These are phyloP conservation scores for Cucurbita maxima DNA, from an alignment of 306 rosid species.

Conservation along the genomic window DNA sequence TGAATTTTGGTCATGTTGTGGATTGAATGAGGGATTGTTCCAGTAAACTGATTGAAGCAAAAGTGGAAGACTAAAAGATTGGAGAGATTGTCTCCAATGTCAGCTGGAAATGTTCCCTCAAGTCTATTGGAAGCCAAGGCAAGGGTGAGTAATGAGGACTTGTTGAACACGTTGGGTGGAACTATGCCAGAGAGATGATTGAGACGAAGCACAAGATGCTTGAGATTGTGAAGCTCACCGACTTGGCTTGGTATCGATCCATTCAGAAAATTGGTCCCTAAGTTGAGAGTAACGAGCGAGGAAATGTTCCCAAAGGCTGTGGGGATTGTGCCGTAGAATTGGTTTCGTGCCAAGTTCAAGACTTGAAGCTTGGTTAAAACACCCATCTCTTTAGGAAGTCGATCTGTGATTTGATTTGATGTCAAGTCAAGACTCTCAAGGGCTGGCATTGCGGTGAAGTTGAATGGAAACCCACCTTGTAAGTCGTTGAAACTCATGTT, in stretches of 20 bases:
- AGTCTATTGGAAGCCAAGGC: conserved; percentile 40
- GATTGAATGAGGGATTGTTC: conserved; percentile 51
- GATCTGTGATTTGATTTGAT: conserved; percentile 23
- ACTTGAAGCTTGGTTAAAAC: conserved; percentile 27
- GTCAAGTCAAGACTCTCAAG: conserved; percentile 34
- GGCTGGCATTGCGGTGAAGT: conserved; percentile 17
- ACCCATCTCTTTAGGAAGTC: conserved; percentile 27
- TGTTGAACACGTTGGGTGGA: conserved; percentile 34
- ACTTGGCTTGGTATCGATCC: conserved; percentile 39
- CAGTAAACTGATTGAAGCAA: conserved; percentile 46
- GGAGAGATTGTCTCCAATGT: conserved; percentile 41
- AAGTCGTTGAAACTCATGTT: conserved; percentile 37
- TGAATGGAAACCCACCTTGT: conserved; percentile 31
- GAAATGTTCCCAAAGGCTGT: conserved; percentile 40
- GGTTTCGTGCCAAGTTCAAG: conserved; percentile 32
- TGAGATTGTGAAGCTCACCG: conserved; percentile 28
- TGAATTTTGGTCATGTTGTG: conserved; percentile 47
- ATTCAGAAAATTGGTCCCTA: conserved; percentile 36
- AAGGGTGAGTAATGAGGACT: conserved; percentile 34
- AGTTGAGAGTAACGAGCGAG: conserved; percentile 27
- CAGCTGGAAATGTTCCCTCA: conserved; percentile 45
- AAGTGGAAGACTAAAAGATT: conserved; percentile 30
- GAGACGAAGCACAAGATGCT: conserved; percentile 32
- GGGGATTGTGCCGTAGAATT: conserved; percentile 30
- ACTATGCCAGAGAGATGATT: conserved; percentile 47